Conservation (phyloP, 1,284 basidiomycete genomes). For the Malassezia vespertilionis region DNA sequence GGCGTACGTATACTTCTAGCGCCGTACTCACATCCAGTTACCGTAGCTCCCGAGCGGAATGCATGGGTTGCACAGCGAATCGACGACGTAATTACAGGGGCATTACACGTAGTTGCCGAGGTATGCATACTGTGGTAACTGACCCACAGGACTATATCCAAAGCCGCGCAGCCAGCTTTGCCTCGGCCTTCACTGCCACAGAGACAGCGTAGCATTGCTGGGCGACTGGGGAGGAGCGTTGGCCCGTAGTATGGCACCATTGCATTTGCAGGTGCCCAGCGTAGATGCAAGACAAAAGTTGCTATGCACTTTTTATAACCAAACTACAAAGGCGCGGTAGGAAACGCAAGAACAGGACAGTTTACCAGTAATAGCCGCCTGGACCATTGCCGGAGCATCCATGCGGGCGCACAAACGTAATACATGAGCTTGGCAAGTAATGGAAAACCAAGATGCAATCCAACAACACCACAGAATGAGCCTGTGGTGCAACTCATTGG, state of each 20-base stretch:
- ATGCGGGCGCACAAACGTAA: neutral
- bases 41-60: slow-evolving; percentile 36
- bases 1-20: slow-evolving; percentile 25
- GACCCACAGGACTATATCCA: slow-evolving; percentile 32
- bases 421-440: neutral
- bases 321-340: neutral
- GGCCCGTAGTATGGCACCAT: too few species aligned
- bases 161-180: slow-evolving; percentile 21
- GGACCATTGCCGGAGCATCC: slow-evolving; percentile 1
- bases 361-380: slow-evolving; percentile 8
- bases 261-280: too few species aligned
- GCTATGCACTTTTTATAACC: slow-evolving; percentile 12
- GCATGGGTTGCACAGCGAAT: slow-evolving; percentile 44
- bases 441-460: neutral
- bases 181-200: neutral
- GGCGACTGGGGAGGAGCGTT: too few species aligned
- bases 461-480: neutral
- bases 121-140: slow-evolving; percentile 2
- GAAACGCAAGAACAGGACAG: neutral
- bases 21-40: slow-evolving; percentile 19
- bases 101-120: slow-evolving; percentile 33
- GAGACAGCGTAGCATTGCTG: too few species aligned
- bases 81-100: slow-evolving; percentile 38
- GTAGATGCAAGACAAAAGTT: too few species aligned
- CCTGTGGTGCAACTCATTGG: too few species aligned